These are phyloP conservation scores for Aspergillus vadensis DNA, from an alignment of 2,329 filamentous ascomycete genomes.

Conservation along the genomic window DNA sequence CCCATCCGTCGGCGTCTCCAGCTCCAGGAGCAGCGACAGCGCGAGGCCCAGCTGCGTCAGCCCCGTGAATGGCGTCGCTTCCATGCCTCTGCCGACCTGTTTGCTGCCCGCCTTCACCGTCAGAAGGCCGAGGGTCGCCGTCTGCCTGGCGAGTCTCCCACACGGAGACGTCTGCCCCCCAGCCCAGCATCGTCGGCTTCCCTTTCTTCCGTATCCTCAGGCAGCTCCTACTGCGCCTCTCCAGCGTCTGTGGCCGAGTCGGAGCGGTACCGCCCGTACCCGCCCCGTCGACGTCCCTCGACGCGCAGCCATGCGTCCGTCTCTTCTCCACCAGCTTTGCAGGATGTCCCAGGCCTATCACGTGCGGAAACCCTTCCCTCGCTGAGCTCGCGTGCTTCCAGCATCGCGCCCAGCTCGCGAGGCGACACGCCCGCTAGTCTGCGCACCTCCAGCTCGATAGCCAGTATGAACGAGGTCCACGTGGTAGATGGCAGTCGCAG, in stretches of 20 bases:
- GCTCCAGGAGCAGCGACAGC: conserved; percentile 54
- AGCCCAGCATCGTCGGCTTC: conserved; percentile 31
- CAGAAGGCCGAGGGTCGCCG: conserved; percentile 38
- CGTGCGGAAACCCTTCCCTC: conserved; percentile 45
- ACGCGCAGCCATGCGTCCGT: conserved; percentile 39
- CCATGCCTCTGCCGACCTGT: conserved; percentile 38
- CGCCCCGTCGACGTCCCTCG: conserved; percentile 29
- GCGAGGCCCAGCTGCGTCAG: conserved; percentile 39
- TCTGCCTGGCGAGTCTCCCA: conserved; percentile 16
- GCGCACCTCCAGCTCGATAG: conserved; percentile 41
- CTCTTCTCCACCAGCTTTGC: conserved; percentile 46
- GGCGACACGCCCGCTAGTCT: conserved; percentile 46
- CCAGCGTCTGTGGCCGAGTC: conserved; percentile 35
- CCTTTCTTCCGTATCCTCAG: conserved; percentile 23
- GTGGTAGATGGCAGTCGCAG: conserved; percentile 38
- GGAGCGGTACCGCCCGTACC: conserved; percentile 42
- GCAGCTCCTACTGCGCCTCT: conserved; percentile 17
- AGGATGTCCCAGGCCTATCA: conserved; percentile 47
- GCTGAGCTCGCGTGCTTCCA: conserved; percentile 48
- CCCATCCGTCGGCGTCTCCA: conserved; percentile 70
- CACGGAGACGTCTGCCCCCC: conserved; percentile 30
- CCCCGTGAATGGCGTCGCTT: conserved; percentile 41
- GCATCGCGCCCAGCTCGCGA: conserved; percentile 45
- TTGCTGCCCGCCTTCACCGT: conserved; percentile 39
- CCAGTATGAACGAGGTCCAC: conserved; percentile 34